A percentile compares a stretch with the other conserved stretches of the same genome.
These are phyloP conservation scores for Rutstroemia sydowiana DNA, from an alignment of 2,329 filamentous ascomycete species.

Conservation along the genomic window DNA sequence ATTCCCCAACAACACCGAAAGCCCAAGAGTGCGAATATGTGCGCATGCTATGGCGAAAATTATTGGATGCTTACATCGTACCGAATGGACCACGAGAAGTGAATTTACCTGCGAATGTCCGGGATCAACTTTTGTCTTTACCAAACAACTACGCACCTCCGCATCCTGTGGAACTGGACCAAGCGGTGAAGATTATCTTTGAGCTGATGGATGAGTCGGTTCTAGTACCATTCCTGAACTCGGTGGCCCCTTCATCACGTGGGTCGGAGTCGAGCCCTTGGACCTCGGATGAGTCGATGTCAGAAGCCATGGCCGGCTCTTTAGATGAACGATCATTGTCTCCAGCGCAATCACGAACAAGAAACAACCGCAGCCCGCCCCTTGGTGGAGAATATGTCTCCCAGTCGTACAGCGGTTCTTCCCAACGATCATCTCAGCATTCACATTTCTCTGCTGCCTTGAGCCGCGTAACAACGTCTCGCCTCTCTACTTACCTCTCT, in stretches of 20 bases:
- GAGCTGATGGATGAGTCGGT: constrained; percentile 98
- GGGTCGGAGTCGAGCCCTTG: constrained; percentile 25
- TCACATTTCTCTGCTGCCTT: constrained; percentile 26
- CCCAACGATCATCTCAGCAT: constrained; percentile 24
- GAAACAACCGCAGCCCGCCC: constrained; percentile 24
- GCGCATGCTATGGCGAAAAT: constrained; percentile 74
- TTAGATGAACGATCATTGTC: constrained; percentile 26
- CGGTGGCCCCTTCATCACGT: constrained; percentile 23
- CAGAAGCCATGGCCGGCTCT: constrained; percentile 24
- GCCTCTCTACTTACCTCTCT: constrained; percentile 23
- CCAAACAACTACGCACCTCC: constrained; percentile 57
- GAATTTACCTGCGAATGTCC: constrained; percentile 80
- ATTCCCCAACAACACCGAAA: constrained; percentile 29
- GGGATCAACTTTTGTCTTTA: constrained; percentile 68
- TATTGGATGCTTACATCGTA: constrained; percentile 84
- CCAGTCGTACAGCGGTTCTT: constrained; percentile 18
- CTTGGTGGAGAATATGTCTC: constrained; percentile 17
- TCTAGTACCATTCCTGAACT: constrained; percentile 81
- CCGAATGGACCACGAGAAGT: constrained; percentile 81
- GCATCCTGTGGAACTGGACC: constrained; percentile 66
- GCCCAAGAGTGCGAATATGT: constrained; percentile 46
- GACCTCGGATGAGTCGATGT: constrained; percentile 27
- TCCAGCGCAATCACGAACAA: constrained; percentile 16
- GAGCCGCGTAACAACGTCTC: constrained; percentile 15
- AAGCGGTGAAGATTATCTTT: constrained; percentile 81